phyloP scores from a whole-genome alignment of 164 flowering plant species.

The Aristolochia contorta region DNA sequence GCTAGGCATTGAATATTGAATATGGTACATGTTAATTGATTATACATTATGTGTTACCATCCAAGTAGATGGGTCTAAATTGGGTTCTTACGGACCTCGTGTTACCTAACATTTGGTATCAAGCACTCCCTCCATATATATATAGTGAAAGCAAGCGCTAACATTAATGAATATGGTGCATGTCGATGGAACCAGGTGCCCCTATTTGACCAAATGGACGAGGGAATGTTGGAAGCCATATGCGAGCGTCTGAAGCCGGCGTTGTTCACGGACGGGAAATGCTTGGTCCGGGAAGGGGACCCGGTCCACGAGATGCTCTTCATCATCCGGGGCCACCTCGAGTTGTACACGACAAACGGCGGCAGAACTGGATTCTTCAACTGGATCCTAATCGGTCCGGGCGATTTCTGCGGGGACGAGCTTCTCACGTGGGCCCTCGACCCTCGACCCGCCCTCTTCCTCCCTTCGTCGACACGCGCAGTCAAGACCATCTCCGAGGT shows the following conservation, averaged over 20 bases:
- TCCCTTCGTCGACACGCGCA: constrained; percentile 84
- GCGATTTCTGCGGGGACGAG: constrained; percentile 95
- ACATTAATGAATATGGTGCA: no score
- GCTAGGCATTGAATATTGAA: no score
- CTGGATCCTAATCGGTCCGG: constrained; percentile 66
- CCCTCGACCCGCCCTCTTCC: constrained; percentile 50
- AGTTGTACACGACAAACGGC: constrained; percentile 83
- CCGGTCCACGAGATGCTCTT: constrained; percentile 89
- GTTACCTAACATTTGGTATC: no score
- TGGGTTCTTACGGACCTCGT: no score
- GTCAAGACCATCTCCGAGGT: constrained; percentile 76
- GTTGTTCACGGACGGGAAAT: constrained; percentile 61
- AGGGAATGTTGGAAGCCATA: constrained; percentile 79
- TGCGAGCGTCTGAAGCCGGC: constrained; percentile 92
- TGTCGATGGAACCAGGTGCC: constrained; percentile 65
- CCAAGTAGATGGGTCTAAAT: no score
- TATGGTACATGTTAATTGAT: no score
- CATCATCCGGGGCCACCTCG: constrained; percentile 84
- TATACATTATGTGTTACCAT: no score
- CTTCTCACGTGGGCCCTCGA: constrained; percentile 91
- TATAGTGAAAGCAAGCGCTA: no score
- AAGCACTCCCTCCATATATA: no score
- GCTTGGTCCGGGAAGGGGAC: constrained; percentile 80
- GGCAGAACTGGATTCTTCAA: constrained; percentile 95
- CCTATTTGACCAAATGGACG: constrained; percentile 89